These are phyloP conservation scores for Jatropha multifida DNA, from an alignment of 441 rosid genomes.

Conservation along the genomic window DNA sequence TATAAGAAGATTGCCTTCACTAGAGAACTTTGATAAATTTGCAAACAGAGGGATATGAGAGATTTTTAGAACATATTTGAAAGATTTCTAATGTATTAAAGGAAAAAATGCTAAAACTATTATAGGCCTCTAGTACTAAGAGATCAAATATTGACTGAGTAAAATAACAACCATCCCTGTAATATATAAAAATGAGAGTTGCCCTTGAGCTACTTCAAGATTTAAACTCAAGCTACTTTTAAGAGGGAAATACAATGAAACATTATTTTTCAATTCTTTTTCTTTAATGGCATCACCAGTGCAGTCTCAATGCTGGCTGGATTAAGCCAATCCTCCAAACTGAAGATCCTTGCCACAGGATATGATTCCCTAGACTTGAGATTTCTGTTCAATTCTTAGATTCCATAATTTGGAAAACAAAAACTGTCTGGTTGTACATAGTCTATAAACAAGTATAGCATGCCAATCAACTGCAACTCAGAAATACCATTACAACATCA, in stretches of 20 bases:
- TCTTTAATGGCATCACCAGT: neutral
- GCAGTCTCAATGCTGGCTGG: neutral
- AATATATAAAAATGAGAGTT: neutral
- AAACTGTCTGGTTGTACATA: neutral
- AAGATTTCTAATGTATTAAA: neutral
- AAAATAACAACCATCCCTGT: neutral
- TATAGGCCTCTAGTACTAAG: neutral
- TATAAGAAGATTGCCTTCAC: neutral
- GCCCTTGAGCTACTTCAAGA: neutral
- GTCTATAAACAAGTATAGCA: neutral
- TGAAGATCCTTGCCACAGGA: neutral
- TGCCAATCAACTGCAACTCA: conserved; percentile 3
- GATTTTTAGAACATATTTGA: neutral
- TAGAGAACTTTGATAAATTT: neutral
- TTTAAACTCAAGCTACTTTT: neutral
- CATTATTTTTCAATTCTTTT: neutral
- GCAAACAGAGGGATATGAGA: neutral
- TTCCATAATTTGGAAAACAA: neutral
- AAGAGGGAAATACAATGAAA: neutral
- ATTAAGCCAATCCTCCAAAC: neutral
- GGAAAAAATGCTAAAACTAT: neutral
- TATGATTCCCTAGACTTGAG: neutral
- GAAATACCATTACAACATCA: neutral
- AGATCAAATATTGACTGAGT: neutral
- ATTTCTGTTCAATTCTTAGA: neutral